Base-by-base conservation (phyloP, 768 basidiomycete species). In the Lyophyllum semitale region DNA sequence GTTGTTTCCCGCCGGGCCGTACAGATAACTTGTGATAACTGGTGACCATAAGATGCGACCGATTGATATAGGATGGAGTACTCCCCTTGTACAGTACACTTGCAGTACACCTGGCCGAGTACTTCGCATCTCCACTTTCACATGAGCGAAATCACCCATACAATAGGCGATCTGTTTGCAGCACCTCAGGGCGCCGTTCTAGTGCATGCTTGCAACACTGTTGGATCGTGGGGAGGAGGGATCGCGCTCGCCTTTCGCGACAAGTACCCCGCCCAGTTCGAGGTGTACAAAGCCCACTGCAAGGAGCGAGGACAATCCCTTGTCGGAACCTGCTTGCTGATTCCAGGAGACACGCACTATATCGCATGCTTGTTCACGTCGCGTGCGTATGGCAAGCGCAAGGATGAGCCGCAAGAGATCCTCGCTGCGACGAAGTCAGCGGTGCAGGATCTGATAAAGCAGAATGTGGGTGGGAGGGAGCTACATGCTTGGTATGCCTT, bases 291-390 rank as follows among this genome's bases (percentile, higher is more conserved):
- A 51, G 63, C 63, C 3, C 64, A 69, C 48, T 76, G 75, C 61
- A 59, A 65, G 32, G 54, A 61, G 15, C 58, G 71, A 20, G 68
- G 63, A 1, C 58, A 61, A n/a, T 54, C 52, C 9, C 63, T 77
- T 3, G 35, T 74, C 8, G 74, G 75, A 27, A 75, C 71, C 3
- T 78, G 77, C 51, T 59, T 77, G 1, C 49, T 78, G 22, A 67
- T 78, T 30, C 67, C 64, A 9, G 72, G 68, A 20, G 70, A 66
- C 22, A 59, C 43, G 9, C 69, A 74, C 55, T 63, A 72, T 49
- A 68, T 77, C 48, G 77, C 74, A 11, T 78, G 76, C 55, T 59
- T 77, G 1, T 78, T 77, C 52, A 78, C 77, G 11, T 77, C 75
- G 17, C 66, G 63, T 50, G 68, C 66, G 18, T 77, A 75, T 53